Evolutionary conservation across 768 basidiomycete genomes (phyloP).

Genomic region (Solioccasus polychromus): DNA sequence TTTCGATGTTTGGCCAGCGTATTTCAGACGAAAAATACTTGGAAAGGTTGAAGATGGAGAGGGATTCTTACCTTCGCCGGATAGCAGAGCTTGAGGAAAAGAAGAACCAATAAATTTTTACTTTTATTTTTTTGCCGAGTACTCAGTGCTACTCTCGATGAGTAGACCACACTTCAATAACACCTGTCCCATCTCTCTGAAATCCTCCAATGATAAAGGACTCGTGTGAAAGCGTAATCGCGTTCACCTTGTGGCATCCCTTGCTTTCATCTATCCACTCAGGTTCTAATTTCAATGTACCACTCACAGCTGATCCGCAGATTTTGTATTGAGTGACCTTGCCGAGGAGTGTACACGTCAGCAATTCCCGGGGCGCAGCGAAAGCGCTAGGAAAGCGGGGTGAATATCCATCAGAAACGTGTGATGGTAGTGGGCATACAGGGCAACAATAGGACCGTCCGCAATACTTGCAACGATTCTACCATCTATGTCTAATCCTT

Average conservation of each 20-base stretch:
- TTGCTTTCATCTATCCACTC: conserved; percentile 46
- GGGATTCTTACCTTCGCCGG: conserved; percentile 50
- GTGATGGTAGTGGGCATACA: conserved; percentile 44
- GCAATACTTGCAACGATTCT: conserved; percentile 51
- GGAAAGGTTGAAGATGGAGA: conserved; percentile 51
- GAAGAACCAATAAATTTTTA: conserved; percentile 18
- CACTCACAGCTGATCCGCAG: conserved; percentile 35
- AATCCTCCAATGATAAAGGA: conserved; percentile 64
- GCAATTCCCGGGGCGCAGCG: conserved; percentile 41
- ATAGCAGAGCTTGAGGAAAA: conserved; percentile 56
- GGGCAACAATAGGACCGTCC: conserved; percentile 69
- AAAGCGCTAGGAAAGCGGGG: conserved; percentile 43
- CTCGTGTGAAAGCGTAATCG: conserved; percentile 46
- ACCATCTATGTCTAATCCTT: conserved; percentile 54
- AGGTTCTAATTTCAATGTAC: conserved; percentile 40
- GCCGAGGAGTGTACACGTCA: conserved; percentile 63
- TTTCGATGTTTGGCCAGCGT: conserved; percentile 32
- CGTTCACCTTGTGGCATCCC: conserved; percentile 61
- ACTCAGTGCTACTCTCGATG: conserved; percentile 2
- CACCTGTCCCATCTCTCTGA: conserved; percentile 51
- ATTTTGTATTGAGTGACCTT: conserved; percentile 50
- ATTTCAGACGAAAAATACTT: conserved; percentile 77
- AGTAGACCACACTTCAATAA: conserved; percentile 58
- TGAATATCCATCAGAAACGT: neutral
- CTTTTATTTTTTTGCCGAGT: neutral